A percentile compares a stretch with the other conserved stretches of the same genome.
Conservation (phyloP, 2,329 filamentous ascomycete genomes). For the Diaporthe caulivora region DNA sequence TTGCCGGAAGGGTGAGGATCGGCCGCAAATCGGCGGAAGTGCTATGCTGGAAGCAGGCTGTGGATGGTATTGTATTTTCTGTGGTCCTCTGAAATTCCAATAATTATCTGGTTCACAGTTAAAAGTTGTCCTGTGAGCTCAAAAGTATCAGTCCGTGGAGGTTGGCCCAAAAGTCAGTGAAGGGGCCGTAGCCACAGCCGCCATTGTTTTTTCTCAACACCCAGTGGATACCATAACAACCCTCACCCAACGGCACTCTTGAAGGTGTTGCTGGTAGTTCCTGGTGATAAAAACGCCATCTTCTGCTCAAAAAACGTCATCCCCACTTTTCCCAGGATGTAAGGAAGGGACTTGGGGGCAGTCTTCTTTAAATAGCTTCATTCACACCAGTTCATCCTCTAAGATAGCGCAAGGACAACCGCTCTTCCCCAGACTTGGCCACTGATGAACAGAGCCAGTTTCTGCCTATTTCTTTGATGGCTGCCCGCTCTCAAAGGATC, state of each 20-base stretch:
- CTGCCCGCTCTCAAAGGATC: not conserved
- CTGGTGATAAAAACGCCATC: not conserved
- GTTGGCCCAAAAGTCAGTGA: not conserved
- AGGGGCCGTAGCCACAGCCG: not conserved
- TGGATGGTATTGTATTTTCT: not conserved
- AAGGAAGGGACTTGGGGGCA: not conserved
- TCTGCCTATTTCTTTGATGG: not conserved
- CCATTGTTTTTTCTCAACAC: not conserved
- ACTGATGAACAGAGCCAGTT: not conserved
- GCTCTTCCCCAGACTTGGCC: slow-evolving; percentile 1
- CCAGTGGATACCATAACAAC: not conserved
- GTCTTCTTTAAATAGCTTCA: not conserved
- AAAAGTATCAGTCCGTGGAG: not conserved
- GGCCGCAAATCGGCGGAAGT: slow-evolving; percentile 28
- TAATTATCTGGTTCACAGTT: not conserved
- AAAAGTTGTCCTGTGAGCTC: not conserved
- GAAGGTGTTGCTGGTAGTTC: not conserved
- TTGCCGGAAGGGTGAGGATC: slow-evolving; percentile 35
- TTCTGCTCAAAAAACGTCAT: slow-evolving; percentile 2
- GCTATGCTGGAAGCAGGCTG: not conserved
- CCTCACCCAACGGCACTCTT: not conserved
- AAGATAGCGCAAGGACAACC: not conserved
- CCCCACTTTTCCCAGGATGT: not conserved
- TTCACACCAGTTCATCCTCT: not conserved
- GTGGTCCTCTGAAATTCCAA: not conserved